These are phyloP conservation scores for Thielaviopsis populi DNA, from an alignment of 2,329 filamentous ascomycete genomes.

Conservation along the genomic window DNA sequence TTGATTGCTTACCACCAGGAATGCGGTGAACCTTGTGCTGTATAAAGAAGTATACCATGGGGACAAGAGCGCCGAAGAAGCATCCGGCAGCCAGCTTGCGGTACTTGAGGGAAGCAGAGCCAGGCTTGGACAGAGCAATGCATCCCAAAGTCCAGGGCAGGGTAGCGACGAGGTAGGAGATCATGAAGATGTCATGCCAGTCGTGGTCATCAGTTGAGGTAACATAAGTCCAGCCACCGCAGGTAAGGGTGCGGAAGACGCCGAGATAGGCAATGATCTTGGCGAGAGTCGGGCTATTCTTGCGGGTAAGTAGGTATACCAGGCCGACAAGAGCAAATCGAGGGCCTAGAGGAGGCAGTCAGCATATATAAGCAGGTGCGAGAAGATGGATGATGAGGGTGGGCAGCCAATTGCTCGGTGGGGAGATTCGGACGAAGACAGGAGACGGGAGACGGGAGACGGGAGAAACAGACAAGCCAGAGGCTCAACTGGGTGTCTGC, in stretches of 20 bases:
- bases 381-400: neutral
- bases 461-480: neutral
- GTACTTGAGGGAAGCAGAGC: conserved; percentile 70
- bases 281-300: conserved; percentile 58
- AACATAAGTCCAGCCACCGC: conserved; percentile 95
- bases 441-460: neutral
- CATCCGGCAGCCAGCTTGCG: conserved; percentile 67
- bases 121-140: conserved; percentile 71
- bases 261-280: conserved; percentile 70
- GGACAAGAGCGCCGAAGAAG: conserved; percentile 84
- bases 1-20: conserved; percentile 59
- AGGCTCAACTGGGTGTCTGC: neutral
- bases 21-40: conserved; percentile 96
- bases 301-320: conserved; percentile 79
- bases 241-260: conserved; percentile 77
- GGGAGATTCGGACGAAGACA: neutral
- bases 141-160: conserved; percentile 92
- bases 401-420: neutral
- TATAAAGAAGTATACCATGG: conserved; percentile 91
- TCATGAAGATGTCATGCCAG: conserved; percentile 99
- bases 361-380: neutral
- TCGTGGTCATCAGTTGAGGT: conserved; percentile 97
- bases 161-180: conserved; percentile 87
- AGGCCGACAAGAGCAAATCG: conserved; percentile 80
- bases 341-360: conserved; percentile 42